phyloP scores from a whole-genome alignment of 257 asterid genomes.

The Prunella vulgaris region DNA sequence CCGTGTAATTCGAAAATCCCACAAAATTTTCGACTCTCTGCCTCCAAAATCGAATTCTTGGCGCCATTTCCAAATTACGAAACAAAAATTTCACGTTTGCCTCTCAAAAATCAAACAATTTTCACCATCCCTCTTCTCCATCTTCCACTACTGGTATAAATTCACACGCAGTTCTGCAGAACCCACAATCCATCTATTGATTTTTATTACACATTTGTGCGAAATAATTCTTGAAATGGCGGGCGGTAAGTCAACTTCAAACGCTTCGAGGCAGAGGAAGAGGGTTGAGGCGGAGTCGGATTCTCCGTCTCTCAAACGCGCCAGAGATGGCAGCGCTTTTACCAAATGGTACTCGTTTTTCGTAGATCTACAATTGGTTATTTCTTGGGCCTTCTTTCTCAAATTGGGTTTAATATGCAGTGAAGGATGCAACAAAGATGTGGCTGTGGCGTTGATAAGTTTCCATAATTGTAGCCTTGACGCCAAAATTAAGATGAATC shows the following conservation, averaged over 20 bases:
- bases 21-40: neutral
- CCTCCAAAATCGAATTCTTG: conserved; percentile 20
- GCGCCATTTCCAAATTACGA: conserved; percentile 21
- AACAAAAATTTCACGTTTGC: conserved; percentile 10
- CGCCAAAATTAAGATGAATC: conserved; percentile 72
- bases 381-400: neutral
- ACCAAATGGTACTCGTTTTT: conserved; percentile 54
- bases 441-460: conserved; percentile 70
- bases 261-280: conserved; percentile 49
- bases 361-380: neutral
- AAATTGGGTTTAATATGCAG: conserved; percentile 28
- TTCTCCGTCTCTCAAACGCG: conserved; percentile 58
- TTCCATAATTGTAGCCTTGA: conserved; percentile 79
- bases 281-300: conserved; percentile 62
- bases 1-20: neutral
- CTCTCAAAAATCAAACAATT: conserved; percentile 11
- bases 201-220: neutral
- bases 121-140: conserved; percentile 10
- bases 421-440: conserved; percentile 67
- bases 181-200: neutral
- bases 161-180: neutral
- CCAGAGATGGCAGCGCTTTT: conserved; percentile 86
- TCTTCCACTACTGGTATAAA: conserved; percentile 9
- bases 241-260: conserved; percentile 39
- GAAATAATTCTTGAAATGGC: conserved; percentile 34